Evolutionary conservation across 2,329 filamentous ascomycete genomes (phyloP).

Genomic region (Penicillium sp.): DNA sequence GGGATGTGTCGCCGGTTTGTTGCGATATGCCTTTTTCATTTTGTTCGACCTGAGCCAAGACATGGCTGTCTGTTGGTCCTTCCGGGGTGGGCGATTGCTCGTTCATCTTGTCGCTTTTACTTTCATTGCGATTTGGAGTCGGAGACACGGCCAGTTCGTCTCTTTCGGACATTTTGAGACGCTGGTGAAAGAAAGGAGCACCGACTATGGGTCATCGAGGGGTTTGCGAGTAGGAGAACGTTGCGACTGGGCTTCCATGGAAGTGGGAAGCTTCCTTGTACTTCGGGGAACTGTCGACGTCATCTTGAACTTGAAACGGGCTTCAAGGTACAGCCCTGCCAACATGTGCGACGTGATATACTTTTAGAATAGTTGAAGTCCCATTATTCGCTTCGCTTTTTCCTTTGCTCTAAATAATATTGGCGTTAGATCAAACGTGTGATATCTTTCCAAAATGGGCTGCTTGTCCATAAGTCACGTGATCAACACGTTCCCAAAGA

Average conservation of each 20-base stretch:
- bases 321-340: neutral
- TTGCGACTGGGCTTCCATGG: neutral
- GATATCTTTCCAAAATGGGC: neutral
- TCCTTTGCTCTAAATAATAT: neutral
- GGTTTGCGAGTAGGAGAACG: neutral
- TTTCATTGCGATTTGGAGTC: neutral
- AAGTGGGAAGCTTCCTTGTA: neutral
- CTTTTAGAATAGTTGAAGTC: too few species aligned
- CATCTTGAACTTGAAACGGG: neutral
- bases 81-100: slow-evolving; percentile 1
- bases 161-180: neutral
- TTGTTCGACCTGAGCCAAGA: slow-evolving; percentile 20
- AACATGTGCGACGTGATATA: neutral
- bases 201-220: neutral
- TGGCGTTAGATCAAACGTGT: neutral
- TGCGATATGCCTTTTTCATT: slow-evolving; percentile 21
- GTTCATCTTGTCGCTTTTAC: neutral
- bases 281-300: neutral
- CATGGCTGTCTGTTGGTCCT: slow-evolving; percentile 26
- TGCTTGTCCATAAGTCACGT: slow-evolving; percentile 6
- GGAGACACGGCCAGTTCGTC: neutral
- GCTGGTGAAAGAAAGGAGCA: neutral
- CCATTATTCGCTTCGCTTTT: neutral
- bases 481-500: slow-evolving; percentile 18
- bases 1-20: slow-evolving; percentile 11